Percentiles rank a stretch among this genome's conserved stretches.
These are phyloP conservation scores for Ensete ventricosum DNA, from an alignment of 176 grass and related monocot species.

Conservation along the genomic window DNA sequence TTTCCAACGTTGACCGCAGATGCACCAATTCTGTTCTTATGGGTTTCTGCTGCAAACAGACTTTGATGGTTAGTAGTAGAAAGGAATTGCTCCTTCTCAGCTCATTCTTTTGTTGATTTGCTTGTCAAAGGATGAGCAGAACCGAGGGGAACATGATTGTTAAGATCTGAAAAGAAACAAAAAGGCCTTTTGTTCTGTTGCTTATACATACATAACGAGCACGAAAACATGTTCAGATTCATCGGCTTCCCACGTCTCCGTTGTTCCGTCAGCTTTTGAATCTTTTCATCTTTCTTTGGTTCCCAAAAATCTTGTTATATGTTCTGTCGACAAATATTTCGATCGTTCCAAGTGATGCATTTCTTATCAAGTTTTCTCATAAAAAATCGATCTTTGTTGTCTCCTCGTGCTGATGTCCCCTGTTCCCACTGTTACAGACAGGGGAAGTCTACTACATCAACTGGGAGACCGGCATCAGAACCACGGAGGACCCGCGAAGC, in stretches of 20 bases:
- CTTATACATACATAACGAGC: too few species aligned
- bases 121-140: background rate
- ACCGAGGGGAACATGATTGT: too few species aligned
- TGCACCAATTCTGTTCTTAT: too few species aligned
- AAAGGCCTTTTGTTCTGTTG: too few species aligned
- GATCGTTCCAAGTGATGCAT: too few species aligned
- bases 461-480: slow-evolving; percentile 81
- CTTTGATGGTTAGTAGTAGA: too few species aligned
- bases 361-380: background rate
- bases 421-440: slow-evolving; percentile 39
- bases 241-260: background rate
- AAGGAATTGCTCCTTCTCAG: background rate
- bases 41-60: too few species aligned
- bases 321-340: too few species aligned
- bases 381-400: background rate
- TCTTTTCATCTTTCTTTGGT: background rate
- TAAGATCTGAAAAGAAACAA: too few species aligned
- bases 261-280: too few species aligned
- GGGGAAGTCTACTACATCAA: slow-evolving; percentile 97
- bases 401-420: background rate
- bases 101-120: background rate
- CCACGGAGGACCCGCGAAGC: slow-evolving; percentile 47
- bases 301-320: background rate
- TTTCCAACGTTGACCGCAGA: too few species aligned
- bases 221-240: background rate